Evolutionary conservation across 257 asterid genomes (phyloP).

Genomic region (Echites panduratus): DNA sequence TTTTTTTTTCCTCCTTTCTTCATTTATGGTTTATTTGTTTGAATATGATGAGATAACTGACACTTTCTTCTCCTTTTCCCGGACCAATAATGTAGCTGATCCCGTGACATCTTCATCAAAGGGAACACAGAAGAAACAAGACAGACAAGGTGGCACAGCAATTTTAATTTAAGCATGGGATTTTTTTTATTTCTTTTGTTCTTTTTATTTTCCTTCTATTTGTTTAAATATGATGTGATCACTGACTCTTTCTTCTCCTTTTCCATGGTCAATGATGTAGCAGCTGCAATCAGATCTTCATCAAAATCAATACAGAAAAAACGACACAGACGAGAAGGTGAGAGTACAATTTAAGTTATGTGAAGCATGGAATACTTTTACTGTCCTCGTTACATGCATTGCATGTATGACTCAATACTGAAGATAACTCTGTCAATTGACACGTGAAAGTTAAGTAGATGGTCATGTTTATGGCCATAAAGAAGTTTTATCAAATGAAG

Average conservation of each 20-base stretch:
- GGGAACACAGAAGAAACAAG: slow-evolving; percentile 22
- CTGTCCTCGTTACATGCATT: background rate
- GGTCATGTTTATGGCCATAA: background rate
- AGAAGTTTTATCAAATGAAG: background rate
- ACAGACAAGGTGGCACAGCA: slow-evolving; percentile 27
- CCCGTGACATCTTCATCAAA: slow-evolving; percentile 22
- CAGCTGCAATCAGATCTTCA: slow-evolving; percentile 20
- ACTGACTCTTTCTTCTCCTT: background rate
- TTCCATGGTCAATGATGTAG: slow-evolving; percentile 15
- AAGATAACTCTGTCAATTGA: background rate
- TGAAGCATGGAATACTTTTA: background rate
- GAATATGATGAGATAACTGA: background rate
- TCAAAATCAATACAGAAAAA: slow-evolving; percentile 23
- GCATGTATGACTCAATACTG: background rate
- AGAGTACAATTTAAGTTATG: background rate
- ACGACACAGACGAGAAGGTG: slow-evolving; percentile 32
- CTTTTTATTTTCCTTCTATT: background rate
- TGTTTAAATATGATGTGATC: no score
- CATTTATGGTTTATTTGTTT: background rate
- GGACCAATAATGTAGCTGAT: slow-evolving; percentile 19
- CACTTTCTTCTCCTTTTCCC: background rate
- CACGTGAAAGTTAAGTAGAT: background rate
- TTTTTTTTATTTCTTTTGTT: no score
- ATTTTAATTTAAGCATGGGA: background rate
- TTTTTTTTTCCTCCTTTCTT: background rate